phyloP scores from a whole-genome alignment of 345 rosid species.

The Leavenworthia alabamica region DNA sequence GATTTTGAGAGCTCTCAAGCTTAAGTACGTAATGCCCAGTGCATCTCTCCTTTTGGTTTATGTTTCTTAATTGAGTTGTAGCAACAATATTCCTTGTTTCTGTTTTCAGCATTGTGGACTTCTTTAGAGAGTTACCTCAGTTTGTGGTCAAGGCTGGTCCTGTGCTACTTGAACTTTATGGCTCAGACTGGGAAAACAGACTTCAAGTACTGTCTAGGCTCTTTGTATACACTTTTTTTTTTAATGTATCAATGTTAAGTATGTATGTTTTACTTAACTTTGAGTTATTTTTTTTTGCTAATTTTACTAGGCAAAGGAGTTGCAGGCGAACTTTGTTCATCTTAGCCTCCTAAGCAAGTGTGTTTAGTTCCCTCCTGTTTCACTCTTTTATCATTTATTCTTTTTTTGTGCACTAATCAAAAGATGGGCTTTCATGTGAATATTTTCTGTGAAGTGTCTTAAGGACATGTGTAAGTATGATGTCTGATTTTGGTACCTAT shows the following conservation, averaged over 20 bases:
- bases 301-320: slow-evolving; percentile 64
- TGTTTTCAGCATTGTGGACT: slow-evolving; percentile 63
- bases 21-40: slow-evolving; percentile 46
- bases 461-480: not conserved
- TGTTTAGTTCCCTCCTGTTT: slow-evolving; percentile 15
- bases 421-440: not conserved
- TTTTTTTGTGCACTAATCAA: slow-evolving; percentile 2
- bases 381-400: not conserved
- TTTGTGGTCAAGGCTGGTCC: slow-evolving; percentile 80
- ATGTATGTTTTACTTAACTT: slow-evolving; percentile 3
- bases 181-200: slow-evolving; percentile 75
- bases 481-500: too few species aligned
- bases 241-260: not conserved
- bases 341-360: slow-evolving; percentile 82
- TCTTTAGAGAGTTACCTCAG: slow-evolving; percentile 86
- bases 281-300: not conserved
- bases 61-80: not conserved
- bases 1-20: slow-evolving; percentile 61
- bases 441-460: not conserved
- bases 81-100: not conserved
- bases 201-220: slow-evolving; percentile 60
- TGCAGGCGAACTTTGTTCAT: slow-evolving; percentile 81
- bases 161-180: slow-evolving; percentile 50
- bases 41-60: not conserved
- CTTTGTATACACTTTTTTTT: not conserved